These are phyloP conservation scores for Psidium friedrichsthalianum DNA, from an alignment of 345 rosid species.

Conservation along the genomic window DNA sequence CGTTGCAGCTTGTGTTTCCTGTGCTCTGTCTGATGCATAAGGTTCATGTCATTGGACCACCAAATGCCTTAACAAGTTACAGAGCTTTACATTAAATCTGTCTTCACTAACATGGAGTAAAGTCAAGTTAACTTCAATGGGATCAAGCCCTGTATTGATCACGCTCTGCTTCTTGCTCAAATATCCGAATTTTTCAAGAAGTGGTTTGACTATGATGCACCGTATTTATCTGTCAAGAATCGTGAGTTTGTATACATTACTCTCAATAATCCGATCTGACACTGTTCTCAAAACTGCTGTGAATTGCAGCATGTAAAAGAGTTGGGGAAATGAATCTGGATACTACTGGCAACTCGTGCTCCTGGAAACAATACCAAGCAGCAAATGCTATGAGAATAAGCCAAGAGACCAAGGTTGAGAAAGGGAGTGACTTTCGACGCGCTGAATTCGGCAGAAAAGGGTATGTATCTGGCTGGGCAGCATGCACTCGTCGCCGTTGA, in stretches of 20 bases:
- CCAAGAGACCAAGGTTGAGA: conserved; percentile 9
- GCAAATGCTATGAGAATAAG: conserved; percentile 18
- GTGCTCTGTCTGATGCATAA: background rate
- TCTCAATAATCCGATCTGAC: background rate
- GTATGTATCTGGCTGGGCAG: conserved; percentile 82
- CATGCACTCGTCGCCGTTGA: conserved; percentile 91
- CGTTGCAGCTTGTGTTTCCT: background rate
- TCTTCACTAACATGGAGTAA: background rate
- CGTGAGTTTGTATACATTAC: background rate
- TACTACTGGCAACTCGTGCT: background rate
- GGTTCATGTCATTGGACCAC: background rate
- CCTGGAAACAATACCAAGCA: conserved; percentile 11
- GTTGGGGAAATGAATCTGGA: background rate
- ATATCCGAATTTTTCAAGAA: background rate
- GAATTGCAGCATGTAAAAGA: background rate
- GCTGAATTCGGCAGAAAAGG: conserved; percentile 71
- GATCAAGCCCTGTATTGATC: background rate
- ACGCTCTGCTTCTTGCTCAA: background rate
- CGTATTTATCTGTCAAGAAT: background rate
- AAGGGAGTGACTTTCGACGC: conserved; percentile 5
- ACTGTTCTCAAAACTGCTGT: background rate
- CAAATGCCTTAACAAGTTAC: background rate
- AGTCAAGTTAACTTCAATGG: background rate
- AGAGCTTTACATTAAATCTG: background rate
- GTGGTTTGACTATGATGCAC: background rate